A percentile compares a stretch with the other conserved stretches of the same genome.
These are phyloP conservation scores for Aspergillus haitiensis DNA, from an alignment of 495 filamentous ascomycete genomes.

Conservation along the genomic window DNA sequence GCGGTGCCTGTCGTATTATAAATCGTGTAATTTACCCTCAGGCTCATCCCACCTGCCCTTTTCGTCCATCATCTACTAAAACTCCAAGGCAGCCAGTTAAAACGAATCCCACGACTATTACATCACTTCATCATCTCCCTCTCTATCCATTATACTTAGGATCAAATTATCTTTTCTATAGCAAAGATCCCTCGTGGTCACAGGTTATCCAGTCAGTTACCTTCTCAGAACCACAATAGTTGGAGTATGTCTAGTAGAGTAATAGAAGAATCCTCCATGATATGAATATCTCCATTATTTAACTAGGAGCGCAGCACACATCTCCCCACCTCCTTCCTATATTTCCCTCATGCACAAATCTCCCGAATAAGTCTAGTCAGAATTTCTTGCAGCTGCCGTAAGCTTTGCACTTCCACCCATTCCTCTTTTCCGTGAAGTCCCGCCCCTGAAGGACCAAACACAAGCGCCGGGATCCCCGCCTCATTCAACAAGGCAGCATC, in stretches of 20 bases:
- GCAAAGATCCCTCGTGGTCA: background rate
- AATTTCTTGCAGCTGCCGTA: constrained; percentile 28
- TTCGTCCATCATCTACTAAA: background rate
- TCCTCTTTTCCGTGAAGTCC: constrained; percentile 49
- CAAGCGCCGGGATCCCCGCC: constrained; percentile 41
- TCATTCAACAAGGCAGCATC: constrained; percentile 44
- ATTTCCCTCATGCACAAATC: constrained; percentile 31
- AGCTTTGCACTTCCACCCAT: constrained; percentile 43
- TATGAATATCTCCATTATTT: too few relatives aligned
- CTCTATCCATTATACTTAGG: too few relatives aligned
- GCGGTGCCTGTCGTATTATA: too few relatives aligned
- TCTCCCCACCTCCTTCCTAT: background rate
- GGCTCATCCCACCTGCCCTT: background rate
- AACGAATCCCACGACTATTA: too few relatives aligned
- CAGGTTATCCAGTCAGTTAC: background rate
- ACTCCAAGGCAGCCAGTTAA: too few relatives aligned
- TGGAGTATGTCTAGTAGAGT: too few relatives aligned
- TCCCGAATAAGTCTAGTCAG: constrained; percentile 30
- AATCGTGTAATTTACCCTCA: too few relatives aligned
- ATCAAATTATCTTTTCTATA: background rate
- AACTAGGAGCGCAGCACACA: too few relatives aligned
- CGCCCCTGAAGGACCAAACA: constrained; percentile 44
- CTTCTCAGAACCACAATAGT: background rate
- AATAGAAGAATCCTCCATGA: too few relatives aligned
- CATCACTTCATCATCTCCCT: too few relatives aligned